These are phyloP conservation scores for Biscogniauxia marginata DNA, from an alignment of 2,329 filamentous ascomycete genomes.

Conservation along the genomic window DNA sequence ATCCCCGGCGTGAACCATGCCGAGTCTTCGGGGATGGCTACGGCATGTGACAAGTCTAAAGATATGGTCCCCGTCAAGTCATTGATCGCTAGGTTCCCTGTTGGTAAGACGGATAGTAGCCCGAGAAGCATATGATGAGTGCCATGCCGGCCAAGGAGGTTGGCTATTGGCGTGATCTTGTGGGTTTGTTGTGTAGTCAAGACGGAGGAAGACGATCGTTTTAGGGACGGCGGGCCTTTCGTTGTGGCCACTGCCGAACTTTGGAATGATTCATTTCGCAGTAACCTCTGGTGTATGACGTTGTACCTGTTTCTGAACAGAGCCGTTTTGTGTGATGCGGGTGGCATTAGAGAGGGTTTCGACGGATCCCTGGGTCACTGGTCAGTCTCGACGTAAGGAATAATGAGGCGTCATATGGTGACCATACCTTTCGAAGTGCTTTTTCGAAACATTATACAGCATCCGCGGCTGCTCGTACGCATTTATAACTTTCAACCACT, in stretches of 20 bases:
- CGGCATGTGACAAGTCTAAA: slow-evolving; percentile 77
- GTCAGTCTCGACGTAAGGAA: slow-evolving; percentile 3
- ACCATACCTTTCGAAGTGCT: slow-evolving; percentile 78
- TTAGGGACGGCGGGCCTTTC: slow-evolving; percentile 50
- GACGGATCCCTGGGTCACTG: slow-evolving; percentile 50
- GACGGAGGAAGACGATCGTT: slow-evolving; percentile 56
- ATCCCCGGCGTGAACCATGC: slow-evolving; percentile 95
- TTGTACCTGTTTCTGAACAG: slow-evolving; percentile 90
- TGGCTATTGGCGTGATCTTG: slow-evolving; percentile 83
- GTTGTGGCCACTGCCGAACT: slow-evolving; percentile 69
- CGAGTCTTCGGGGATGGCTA: slow-evolving; percentile 78
- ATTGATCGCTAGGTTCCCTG: slow-evolving; percentile 77
- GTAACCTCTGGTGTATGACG: slow-evolving; percentile 84
- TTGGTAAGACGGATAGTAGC: slow-evolving; percentile 75
- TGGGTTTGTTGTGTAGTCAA: slow-evolving; percentile 63
- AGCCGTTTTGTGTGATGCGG: slow-evolving; percentile 76
- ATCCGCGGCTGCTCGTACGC: slow-evolving; percentile 84
- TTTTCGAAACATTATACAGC: slow-evolving; percentile 75
- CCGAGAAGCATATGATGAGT: slow-evolving; percentile 84
- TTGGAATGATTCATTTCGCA: slow-evolving; percentile 93
- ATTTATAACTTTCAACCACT: slow-evolving; percentile 80
- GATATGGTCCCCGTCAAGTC: slow-evolving; percentile 87
- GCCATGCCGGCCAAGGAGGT: slow-evolving; percentile 74
- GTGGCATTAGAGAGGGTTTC: slow-evolving; percentile 70
- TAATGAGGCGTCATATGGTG: slow-evolving; percentile 8